A percentile compares a stretch with the other conserved stretches of the same genome.
These are phyloP conservation scores for Debaryomycetaceae sp. DNA, from an alignment of 1,139 yeast genomes.

Conservation along the genomic window DNA sequence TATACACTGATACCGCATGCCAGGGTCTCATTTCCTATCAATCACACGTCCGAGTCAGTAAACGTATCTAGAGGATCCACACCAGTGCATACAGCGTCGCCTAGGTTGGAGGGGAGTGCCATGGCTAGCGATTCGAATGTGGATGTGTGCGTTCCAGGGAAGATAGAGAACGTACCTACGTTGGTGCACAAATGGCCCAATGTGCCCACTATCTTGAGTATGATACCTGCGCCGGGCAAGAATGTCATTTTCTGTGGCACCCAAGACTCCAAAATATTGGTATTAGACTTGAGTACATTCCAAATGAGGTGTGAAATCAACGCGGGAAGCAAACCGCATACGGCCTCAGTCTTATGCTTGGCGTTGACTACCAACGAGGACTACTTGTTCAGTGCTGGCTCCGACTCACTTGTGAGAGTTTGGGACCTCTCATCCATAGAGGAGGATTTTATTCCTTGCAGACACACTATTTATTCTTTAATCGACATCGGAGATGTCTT, in stretches of 20 bases:
- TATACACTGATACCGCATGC: slow-evolving; percentile 21
- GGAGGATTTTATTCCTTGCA: slow-evolving; percentile 28
- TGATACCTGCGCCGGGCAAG: slow-evolving; percentile 60
- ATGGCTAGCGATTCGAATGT: background rate
- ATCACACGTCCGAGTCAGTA: slow-evolving; percentile 18
- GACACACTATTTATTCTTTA: slow-evolving; percentile 71
- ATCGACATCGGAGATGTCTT: slow-evolving; percentile 94
- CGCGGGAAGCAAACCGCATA: slow-evolving; percentile 48
- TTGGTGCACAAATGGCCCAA: slow-evolving; percentile 75
- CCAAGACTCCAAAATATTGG: slow-evolving; percentile 77
- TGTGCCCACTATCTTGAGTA: slow-evolving; percentile 71
- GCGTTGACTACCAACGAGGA: slow-evolving; percentile 56
- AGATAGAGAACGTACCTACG: slow-evolving; percentile 13
- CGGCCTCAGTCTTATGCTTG: slow-evolving; percentile 71
- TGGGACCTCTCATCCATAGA: slow-evolving; percentile 54
- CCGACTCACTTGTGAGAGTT: slow-evolving; percentile 83
- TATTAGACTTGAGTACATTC: slow-evolving; percentile 66
- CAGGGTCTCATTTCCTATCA: slow-evolving; percentile 27
- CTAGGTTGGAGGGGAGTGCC: slow-evolving; percentile 5
- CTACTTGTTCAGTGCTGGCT: slow-evolving; percentile 77
- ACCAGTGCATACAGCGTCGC: slow-evolving; percentile 20
- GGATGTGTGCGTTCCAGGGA: background rate
- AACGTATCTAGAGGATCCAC: slow-evolving; percentile 13
- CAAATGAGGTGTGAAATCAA: slow-evolving; percentile 41
- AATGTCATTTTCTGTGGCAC: slow-evolving; percentile 84